These are phyloP conservation scores for Dorcoceras hygrometricum DNA, from an alignment of 257 asterid genomes.

Conservation along the genomic window DNA sequence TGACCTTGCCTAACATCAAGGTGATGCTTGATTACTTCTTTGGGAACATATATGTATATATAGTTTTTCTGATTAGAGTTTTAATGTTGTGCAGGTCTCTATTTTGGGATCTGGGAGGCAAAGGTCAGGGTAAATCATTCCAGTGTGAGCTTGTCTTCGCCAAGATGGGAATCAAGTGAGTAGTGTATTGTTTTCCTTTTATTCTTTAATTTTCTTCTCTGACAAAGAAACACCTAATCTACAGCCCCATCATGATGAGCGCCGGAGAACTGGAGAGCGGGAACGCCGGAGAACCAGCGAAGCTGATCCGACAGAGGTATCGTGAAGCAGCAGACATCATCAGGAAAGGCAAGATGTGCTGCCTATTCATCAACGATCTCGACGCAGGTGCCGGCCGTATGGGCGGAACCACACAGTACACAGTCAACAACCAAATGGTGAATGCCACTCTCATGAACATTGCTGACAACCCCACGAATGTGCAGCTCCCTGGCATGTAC, in stretches of 20 bases:
- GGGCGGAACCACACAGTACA: conserved; percentile 90
- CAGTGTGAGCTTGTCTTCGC: conserved; percentile 85
- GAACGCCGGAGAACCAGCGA: conserved; percentile 75
- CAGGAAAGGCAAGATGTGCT: conserved; percentile 80
- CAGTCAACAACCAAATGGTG: conserved; percentile 92
- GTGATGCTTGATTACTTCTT: conserved; percentile 21
- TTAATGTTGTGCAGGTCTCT: conserved; percentile 39
- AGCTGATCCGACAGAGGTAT: conserved; percentile 62
- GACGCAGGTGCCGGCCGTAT: conserved; percentile 90
- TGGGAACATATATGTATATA: no score
- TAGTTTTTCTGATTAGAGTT: neutral
- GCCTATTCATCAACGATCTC: conserved; percentile 82
- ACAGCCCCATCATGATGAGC: conserved; percentile 92
- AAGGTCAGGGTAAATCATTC: conserved; percentile 92
- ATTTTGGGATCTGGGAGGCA: conserved; percentile 96
- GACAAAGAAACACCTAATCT: neutral
- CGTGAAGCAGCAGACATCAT: conserved; percentile 82
- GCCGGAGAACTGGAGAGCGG: conserved; percentile 79
- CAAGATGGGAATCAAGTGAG: conserved; percentile 90
- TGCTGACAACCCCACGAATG: conserved; percentile 86
- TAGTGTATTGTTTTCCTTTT: neutral
- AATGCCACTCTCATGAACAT: conserved; percentile 94
- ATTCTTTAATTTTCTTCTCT: neutral
- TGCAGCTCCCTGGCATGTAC: conserved; percentile 94
- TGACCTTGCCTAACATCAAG: conserved; percentile 79